These are phyloP conservation scores for Mrakia frigida DNA, from an alignment of 768 basidiomycete species.

Conservation along the genomic window DNA sequence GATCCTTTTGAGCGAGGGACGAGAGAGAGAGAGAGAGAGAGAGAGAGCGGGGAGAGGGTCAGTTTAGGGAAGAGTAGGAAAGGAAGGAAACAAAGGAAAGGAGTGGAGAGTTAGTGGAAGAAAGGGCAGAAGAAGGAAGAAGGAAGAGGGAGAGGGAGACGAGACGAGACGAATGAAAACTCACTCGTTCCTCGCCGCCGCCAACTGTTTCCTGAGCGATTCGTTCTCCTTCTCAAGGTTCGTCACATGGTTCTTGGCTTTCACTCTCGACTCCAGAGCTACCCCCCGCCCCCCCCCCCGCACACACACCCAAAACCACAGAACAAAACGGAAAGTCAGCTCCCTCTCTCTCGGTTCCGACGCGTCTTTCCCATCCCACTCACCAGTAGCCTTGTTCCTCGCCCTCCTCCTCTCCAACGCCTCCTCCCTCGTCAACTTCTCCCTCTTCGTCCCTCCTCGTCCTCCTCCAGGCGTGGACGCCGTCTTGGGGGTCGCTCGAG, in stretches of 20 bases:
- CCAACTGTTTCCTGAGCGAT: background rate
- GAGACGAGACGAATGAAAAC: background rate
- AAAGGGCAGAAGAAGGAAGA: background rate
- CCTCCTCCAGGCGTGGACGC: background rate
- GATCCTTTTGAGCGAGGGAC: background rate
- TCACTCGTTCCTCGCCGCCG: background rate
- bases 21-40: background rate
- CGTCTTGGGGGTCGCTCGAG: no score
- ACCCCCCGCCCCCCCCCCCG: background rate
- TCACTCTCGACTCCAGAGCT: conserved; percentile 1
- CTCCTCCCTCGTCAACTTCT: background rate
- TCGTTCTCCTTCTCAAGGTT: background rate
- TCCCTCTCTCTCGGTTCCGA: background rate
- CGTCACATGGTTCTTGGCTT: background rate
- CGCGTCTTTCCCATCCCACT: background rate
- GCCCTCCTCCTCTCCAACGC: background rate
- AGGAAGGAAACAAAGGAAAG: background rate
- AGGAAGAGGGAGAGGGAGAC: background rate
- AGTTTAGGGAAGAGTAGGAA: background rate
- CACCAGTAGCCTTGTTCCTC: conserved; percentile 6
- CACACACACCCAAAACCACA: background rate
- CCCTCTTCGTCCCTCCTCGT: background rate
- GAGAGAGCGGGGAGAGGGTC: background rate
- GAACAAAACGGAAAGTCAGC: no score
- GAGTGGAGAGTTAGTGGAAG: no score